Conservation (phyloP, 257 asterid genomes). For the Fraxinus quadrangulata region DNA sequence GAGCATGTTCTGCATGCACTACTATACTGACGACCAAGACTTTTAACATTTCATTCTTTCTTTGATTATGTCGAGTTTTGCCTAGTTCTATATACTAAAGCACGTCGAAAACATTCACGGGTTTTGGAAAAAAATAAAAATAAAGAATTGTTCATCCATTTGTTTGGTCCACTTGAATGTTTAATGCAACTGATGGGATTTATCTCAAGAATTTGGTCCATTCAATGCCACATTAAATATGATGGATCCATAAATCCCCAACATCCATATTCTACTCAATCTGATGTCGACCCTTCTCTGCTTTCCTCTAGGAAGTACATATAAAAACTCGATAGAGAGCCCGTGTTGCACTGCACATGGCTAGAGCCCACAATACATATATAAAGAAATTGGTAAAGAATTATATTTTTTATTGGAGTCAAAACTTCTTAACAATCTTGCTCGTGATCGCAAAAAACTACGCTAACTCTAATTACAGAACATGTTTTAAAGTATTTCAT, state of each 20-base stretch:
- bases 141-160: neutral
- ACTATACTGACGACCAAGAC: neutral
- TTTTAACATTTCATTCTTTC: neutral
- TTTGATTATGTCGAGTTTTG: neutral
- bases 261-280: conserved; percentile 60
- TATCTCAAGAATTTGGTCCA: conserved; percentile 44
- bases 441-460: neutral
- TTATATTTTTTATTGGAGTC: neutral
- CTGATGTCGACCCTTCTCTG: conserved; percentile 62
- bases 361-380: conserved; percentile 46
- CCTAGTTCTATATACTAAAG: neutral
- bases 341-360: conserved; percentile 73
- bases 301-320: conserved; percentile 44
- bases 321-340: conserved; percentile 26
- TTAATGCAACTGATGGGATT: neutral
- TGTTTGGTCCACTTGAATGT: conserved; percentile 16
- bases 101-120: neutral
- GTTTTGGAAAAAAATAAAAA: neutral
- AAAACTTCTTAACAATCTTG: neutral
- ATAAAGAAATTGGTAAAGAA: neutral
- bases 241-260: conserved; percentile 62
- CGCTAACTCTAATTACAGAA: too few relatives aligned
- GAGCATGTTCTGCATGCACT: neutral
- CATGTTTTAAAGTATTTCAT: too few relatives aligned
- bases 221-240: conserved; percentile 53